Evolutionary conservation across 2,329 filamentous ascomycete species (phyloP).

Genomic region (Camptophora hylomeconis): DNA sequence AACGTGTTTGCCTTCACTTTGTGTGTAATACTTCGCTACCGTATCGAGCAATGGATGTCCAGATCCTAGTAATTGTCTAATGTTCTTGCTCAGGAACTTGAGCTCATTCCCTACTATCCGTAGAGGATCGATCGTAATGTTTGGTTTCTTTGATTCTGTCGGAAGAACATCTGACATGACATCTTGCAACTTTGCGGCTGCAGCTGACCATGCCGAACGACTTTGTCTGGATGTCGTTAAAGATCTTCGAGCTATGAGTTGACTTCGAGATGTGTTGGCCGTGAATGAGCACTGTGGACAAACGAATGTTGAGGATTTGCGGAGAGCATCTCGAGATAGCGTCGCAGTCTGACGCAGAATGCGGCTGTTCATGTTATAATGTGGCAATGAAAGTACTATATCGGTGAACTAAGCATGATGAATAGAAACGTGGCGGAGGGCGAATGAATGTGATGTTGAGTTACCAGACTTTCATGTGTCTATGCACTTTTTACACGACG

Average conservation of each 20-base stretch:
- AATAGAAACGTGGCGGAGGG: too few relatives aligned
- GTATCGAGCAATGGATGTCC: conserved; percentile 90
- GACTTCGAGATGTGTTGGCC: conserved; percentile 10
- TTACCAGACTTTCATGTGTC: too few relatives aligned
- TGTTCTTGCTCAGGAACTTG: conserved; percentile 89
- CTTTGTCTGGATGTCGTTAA: conserved; percentile 3
- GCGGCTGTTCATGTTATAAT: too few relatives aligned
- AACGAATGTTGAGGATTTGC: too few relatives aligned
- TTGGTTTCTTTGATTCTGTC: conserved; percentile 27
- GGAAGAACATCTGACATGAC: conserved; percentile 30
- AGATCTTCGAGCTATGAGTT: conserved; percentile 1
- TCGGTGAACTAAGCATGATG: too few relatives aligned
- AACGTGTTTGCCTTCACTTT: conserved; percentile 92
- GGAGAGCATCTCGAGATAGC: too few relatives aligned
- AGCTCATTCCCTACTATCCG: conserved; percentile 89
- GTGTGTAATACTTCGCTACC: conserved; percentile 95
- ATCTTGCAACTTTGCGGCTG: conserved; percentile 40
- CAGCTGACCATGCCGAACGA: conserved; percentile 28
- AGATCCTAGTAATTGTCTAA: conserved; percentile 81
- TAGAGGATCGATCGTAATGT: conserved; percentile 73
- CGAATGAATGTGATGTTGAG: too few relatives aligned
- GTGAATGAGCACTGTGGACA: conserved; percentile 12
- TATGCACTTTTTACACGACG: too few relatives aligned
- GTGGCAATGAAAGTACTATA: too few relatives aligned
- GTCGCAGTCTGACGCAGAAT: too few relatives aligned